A percentile compares a stretch with the other conserved stretches of the same genome.
These are phyloP conservation scores for Alnus glutinosa DNA, from an alignment of 306 rosid genomes.

Conservation along the genomic window DNA sequence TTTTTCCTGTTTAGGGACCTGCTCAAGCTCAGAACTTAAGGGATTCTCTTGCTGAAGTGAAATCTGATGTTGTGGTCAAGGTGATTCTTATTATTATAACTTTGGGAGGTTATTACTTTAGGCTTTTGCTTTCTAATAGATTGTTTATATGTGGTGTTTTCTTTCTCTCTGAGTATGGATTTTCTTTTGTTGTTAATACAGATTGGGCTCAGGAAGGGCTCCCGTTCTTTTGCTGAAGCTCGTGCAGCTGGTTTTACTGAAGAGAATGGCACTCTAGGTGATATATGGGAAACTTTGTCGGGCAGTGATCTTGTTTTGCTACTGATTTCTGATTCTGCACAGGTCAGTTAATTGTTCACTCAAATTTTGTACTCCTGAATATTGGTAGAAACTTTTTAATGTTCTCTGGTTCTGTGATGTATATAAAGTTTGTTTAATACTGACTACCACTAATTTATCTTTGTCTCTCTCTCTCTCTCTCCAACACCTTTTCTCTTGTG, in stretches of 20 bases:
- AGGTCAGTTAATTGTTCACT: conserved; percentile 50
- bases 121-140: neutral
- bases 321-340: conserved; percentile 93
- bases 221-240: conserved; percentile 85
- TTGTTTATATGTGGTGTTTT: neutral
- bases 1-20: conserved; percentile 66
- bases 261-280: conserved; percentile 94
- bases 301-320: conserved; percentile 93
- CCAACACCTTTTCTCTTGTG: no score
- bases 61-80: conserved; percentile 92
- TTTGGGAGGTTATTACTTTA: neutral
- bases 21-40: conserved; percentile 97
- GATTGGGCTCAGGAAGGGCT: conserved; percentile 98
- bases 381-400: neutral
- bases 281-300: conserved; percentile 78
- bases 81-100: conserved; percentile 36
- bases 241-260: conserved; percentile 85
- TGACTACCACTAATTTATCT: neutral
- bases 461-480: neutral
- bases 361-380: neutral
- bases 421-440: neutral
- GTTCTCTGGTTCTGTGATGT: neutral
- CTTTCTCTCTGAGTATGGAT: conserved; percentile 1
- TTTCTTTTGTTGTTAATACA: conserved; percentile 27
- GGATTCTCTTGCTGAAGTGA: conserved; percentile 84